phyloP scores from a whole-genome alignment of 2,329 filamentous ascomycete species.

The Fusarium sp. region DNA sequence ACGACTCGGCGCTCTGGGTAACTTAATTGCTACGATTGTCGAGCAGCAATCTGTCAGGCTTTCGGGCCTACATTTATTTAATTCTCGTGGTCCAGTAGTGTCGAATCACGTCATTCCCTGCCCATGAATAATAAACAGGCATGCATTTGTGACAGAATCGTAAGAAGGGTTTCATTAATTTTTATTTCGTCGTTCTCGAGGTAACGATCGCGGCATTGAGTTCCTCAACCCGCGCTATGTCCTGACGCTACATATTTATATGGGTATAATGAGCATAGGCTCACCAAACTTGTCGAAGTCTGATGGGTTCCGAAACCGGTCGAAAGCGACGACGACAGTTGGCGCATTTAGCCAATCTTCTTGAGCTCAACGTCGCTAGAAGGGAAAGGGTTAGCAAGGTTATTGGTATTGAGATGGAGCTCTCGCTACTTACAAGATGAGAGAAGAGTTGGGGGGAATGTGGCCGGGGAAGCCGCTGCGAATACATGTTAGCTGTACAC shows the following conservation, averaged over 20 bases:
- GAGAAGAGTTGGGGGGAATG: conserved; percentile 81
- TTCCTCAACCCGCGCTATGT: conserved; percentile 3
- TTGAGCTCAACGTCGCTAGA: conserved; percentile 78
- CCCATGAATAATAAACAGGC: not conserved
- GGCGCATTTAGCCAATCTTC: conserved; percentile 65
- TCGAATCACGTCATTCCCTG: not conserved
- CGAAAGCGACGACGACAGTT: conserved; percentile 6
- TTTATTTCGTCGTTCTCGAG: conserved; percentile 23
- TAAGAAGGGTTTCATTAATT: conserved; percentile 11
- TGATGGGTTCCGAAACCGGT: conserved; percentile 21
- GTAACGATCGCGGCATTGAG: conserved; percentile 3
- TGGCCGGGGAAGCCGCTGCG: conserved; percentile 81
- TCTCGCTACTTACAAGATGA: conserved; percentile 86
- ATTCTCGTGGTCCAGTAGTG: not conserved
- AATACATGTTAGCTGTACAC: conserved; percentile 26
- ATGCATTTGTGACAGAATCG: conserved; percentile 1
- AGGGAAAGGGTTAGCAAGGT: conserved; percentile 19
- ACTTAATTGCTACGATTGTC: no score
- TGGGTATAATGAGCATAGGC: conserved; percentile 30
- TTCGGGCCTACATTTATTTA: not conserved
- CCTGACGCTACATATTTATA: conserved; percentile 1
- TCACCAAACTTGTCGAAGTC: conserved; percentile 11
- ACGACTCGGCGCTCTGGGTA: not conserved
- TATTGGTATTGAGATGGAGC: not conserved
- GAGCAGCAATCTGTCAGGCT: not conserved